Conservation (phyloP, 331 rosid genomes). For the Malus hybrid region DNA sequence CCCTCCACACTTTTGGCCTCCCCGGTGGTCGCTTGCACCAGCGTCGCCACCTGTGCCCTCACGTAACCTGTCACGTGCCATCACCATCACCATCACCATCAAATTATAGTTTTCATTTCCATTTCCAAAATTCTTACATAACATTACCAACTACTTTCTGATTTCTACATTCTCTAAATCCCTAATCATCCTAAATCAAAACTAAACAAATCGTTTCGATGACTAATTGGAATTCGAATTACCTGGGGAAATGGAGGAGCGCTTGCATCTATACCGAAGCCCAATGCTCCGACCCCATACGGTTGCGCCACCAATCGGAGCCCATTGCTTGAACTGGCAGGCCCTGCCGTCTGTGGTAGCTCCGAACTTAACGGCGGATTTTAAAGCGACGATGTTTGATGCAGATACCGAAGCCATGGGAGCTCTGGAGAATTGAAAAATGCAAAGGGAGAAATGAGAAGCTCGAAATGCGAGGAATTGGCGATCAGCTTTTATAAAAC, state of each 20-base stretch:
- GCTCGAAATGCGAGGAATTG: conserved; percentile 17
- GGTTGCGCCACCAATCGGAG: conserved; percentile 21
- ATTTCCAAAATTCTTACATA: background rate
- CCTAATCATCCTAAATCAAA: background rate
- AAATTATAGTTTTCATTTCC: background rate
- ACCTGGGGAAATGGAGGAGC: conserved; percentile 43
- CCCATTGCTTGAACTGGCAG: conserved; percentile 39
- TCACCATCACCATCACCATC: background rate
- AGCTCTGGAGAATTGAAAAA: conserved; percentile 20
- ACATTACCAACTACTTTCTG: background rate
- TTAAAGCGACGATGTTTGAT: conserved; percentile 47
- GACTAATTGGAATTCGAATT: background rate
- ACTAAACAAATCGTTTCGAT: background rate
- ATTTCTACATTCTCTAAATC: background rate
- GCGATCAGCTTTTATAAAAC: conserved; percentile 3
- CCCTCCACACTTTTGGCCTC: conserved; percentile 30
- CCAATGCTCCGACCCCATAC: conserved; percentile 20
- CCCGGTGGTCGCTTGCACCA: conserved; percentile 34
- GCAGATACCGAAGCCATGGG: conserved; percentile 67
- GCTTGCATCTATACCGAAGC: conserved; percentile 40
- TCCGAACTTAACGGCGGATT: conserved; percentile 25
- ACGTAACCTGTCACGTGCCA: conserved; percentile 36
- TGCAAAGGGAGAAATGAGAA: conserved; percentile 6
- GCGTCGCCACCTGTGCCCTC: conserved; percentile 58
- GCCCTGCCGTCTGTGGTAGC: conserved; percentile 18